Evolutionary conservation across 2,329 filamentous ascomycete species (phyloP).

Genomic region (Bipolaris oryzae): DNA sequence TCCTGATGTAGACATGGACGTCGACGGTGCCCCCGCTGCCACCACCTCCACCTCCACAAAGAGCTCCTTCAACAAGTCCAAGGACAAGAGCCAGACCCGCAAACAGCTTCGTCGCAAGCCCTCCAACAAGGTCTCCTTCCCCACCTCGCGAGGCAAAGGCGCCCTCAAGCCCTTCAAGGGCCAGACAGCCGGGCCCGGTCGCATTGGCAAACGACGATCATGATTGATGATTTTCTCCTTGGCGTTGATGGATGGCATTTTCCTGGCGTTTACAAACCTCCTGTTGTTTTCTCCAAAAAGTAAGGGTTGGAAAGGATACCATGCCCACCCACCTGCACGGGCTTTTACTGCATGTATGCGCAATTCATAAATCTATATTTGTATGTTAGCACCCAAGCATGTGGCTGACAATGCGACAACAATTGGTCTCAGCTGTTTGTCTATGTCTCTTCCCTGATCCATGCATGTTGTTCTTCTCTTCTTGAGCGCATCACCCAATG

Average conservation of each 20-base stretch:
- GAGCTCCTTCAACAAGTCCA: constrained; percentile 35
- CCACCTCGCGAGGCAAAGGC: constrained; percentile 40
- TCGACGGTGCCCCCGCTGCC: constrained; percentile 35
- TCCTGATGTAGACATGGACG: constrained; percentile 47
- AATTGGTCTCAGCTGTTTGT: not conserved
- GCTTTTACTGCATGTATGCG: constrained; percentile 16
- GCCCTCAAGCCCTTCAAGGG: constrained; percentile 42
- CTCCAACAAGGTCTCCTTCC: constrained; percentile 49
- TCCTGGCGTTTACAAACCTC: constrained; percentile 28
- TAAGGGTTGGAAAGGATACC: constrained; percentile 34
- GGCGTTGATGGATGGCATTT: constrained; percentile 33
- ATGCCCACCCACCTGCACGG: constrained; percentile 24
- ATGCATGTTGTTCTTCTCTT: not conserved
- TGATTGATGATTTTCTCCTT: constrained; percentile 22
- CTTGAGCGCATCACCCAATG: not conserved
- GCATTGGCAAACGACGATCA: constrained; percentile 34
- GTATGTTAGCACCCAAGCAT: not conserved
- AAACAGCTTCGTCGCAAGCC: constrained; percentile 49
- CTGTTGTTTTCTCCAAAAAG: constrained; percentile 19
- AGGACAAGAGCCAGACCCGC: constrained; percentile 43
- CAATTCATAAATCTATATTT: constrained; percentile 1
- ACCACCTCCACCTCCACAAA: constrained; percentile 9
- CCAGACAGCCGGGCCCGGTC: constrained; percentile 18
- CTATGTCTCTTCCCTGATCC: not conserved
- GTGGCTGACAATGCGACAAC: not conserved